phyloP scores from a whole-genome alignment of 768 basidiomycete species.

The Termitomyces sp. region DNA sequence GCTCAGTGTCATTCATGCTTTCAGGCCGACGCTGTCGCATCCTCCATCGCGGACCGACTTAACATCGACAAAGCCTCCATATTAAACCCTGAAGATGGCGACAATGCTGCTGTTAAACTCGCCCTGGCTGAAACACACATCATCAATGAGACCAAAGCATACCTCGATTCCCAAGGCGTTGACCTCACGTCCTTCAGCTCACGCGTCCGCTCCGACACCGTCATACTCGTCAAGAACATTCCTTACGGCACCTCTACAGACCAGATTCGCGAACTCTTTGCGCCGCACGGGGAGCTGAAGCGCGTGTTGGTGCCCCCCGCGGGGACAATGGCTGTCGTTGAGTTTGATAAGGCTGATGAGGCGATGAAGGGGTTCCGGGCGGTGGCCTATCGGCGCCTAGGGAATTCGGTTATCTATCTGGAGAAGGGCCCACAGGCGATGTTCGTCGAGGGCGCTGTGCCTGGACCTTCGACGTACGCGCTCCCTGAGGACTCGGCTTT shows the following conservation, averaged over 20 bases:
- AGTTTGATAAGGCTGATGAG: conserved; percentile 70
- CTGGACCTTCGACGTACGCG: conserved; percentile 13
- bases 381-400: conserved; percentile 83
- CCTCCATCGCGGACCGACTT: conserved; percentile 88
- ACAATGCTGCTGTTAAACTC: conserved; percentile 87
- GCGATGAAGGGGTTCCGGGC: conserved; percentile 45
- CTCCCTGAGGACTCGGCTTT: conserved; percentile 11
- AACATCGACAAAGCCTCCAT: conserved; percentile 85
- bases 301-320: conserved; percentile 38
- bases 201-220: conserved; percentile 65
- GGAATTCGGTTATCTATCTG: conserved; percentile 87
- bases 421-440: conserved; percentile 89
- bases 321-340: conserved; percentile 86
- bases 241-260: conserved; percentile 81
- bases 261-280: conserved; percentile 79
- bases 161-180: conserved; percentile 78
- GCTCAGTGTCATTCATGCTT: conserved; percentile 16
- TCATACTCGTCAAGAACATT: conserved; percentile 93
- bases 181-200: conserved; percentile 56
- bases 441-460: conserved; percentile 51
- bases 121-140: conserved; percentile 96
- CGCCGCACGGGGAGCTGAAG: conserved; percentile 64
- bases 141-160: conserved; percentile 91
- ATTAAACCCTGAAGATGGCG: conserved; percentile 73
- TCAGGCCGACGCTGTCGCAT: conserved; percentile 90